phyloP scores from a whole-genome alignment of 768 basidiomycete genomes.

The Hygrocybe coccinea region DNA sequence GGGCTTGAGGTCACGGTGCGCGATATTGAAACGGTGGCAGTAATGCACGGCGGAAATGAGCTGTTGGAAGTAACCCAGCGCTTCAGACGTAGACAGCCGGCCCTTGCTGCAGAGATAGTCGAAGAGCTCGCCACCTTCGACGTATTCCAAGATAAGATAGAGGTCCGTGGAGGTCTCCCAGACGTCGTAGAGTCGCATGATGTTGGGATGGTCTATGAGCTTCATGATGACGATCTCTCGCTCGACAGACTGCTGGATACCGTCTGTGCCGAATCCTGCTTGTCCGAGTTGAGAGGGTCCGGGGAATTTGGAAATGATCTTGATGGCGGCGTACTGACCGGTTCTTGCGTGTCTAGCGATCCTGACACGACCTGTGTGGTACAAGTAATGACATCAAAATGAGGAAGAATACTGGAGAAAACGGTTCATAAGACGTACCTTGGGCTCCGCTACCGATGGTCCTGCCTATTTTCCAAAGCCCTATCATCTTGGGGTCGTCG shows the following conservation, averaged over 20 bases:
- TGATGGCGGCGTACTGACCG: slow-evolving; percentile 87
- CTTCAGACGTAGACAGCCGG: slow-evolving; percentile 63
- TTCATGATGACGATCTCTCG: slow-evolving; percentile 98
- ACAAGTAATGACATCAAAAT: background rate
- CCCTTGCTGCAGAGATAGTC: slow-evolving; percentile 84
- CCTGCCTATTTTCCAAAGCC: slow-evolving; percentile 78
- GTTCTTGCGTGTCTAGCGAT: slow-evolving; percentile 86
- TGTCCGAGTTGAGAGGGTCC: slow-evolving; percentile 63
- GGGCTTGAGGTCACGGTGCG: slow-evolving; percentile 90
- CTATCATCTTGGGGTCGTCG: slow-evolving; percentile 63
- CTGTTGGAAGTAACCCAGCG: slow-evolving; percentile 85
- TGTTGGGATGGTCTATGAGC: slow-evolving; percentile 90
- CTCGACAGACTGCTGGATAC: slow-evolving; percentile 74
- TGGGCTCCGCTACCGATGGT: slow-evolving; percentile 80
- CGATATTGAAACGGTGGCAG: slow-evolving; percentile 91
- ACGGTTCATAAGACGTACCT: slow-evolving; percentile 41
- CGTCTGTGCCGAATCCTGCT: slow-evolving; percentile 51
- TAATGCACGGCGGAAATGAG: slow-evolving; percentile 89
- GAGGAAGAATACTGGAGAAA: background rate
- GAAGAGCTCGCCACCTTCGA: slow-evolving; percentile 92
- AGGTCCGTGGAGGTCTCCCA: slow-evolving; percentile 91
- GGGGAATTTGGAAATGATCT: slow-evolving; percentile 82
- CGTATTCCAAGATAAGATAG: slow-evolving; percentile 90
- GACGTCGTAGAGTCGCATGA: slow-evolving; percentile 92
- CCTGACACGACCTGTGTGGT: slow-evolving; percentile 70